Evolutionary conservation across 768 basidiomycete genomes (phyloP).

Genomic region (Amanita pseudoporphyria): DNA sequence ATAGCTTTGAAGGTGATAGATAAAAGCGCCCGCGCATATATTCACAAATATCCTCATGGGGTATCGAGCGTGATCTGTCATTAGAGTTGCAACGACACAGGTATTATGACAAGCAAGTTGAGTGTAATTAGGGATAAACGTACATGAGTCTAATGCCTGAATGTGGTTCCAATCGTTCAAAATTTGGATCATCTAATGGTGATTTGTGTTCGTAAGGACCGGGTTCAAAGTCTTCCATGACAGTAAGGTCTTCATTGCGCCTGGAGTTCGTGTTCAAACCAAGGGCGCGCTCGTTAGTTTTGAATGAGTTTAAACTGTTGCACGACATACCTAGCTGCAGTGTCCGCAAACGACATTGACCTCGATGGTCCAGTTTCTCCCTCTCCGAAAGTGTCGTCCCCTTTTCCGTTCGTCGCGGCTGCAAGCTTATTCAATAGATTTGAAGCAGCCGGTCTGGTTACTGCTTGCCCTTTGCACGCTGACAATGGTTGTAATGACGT

Average conservation of each 20-base stretch:
- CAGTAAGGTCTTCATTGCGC: conserved; percentile 53
- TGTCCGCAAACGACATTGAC: conserved; percentile 2
- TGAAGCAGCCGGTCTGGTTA: conserved; percentile 36
- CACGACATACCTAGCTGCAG: conserved; percentile 1
- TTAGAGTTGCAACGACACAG: background rate
- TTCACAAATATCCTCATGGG: conserved; percentile 73
- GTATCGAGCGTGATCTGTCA: conserved; percentile 56
- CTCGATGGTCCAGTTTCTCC: background rate
- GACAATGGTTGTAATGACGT: conserved; percentile 1
- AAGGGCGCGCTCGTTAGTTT: background rate
- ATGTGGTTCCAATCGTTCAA: conserved; percentile 80
- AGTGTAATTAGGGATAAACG: no score
- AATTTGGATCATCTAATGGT: conserved; percentile 64
- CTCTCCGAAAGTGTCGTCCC: background rate
- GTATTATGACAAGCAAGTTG: conserved; percentile 3
- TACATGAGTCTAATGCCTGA: conserved; percentile 80
- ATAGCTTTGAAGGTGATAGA: conserved; percentile 81
- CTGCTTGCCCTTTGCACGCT: conserved; percentile 1
- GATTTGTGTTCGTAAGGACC: conserved; percentile 74
- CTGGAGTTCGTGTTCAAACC: conserved; percentile 10
- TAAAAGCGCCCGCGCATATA: conserved; percentile 80
- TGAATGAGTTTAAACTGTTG: conserved; percentile 22
- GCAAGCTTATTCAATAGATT: conserved; percentile 40
- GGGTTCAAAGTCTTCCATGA: conserved; percentile 68
- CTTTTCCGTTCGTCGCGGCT: background rate